A percentile compares a stretch with the other conserved stretches of the same genome.
Conservation (phyloP, 768 basidiomycete genomes). For the Lactarius deliciosus region DNA sequence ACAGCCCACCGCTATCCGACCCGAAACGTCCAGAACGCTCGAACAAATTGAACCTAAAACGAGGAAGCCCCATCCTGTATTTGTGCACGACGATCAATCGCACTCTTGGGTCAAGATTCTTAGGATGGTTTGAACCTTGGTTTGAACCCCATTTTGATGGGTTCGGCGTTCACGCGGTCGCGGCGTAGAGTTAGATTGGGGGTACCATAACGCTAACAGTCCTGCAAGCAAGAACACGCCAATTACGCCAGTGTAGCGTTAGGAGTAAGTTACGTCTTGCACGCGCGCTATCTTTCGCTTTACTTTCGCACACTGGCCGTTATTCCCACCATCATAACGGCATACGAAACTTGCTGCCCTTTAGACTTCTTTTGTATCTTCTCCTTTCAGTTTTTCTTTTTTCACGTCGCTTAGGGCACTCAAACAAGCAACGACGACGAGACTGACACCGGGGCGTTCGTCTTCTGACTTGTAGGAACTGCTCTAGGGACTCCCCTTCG, state of each 20-base stretch:
- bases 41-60: neutral
- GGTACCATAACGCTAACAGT: neutral
- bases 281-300: neutral
- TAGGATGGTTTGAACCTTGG: neutral
- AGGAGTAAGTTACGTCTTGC: neutral
- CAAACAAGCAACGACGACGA: neutral
- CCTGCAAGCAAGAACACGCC: neutral
- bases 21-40: neutral
- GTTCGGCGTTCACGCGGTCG: neutral
- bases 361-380: neutral
- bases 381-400: neutral
- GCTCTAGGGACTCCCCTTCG: no score
- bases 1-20: neutral
- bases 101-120: neutral
- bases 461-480: neutral
- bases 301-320: neutral
- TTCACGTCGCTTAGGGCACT: neutral
- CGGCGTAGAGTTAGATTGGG: neutral
- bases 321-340: neutral
- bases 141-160: neutral
- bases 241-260: neutral
- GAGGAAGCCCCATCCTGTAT: neutral
- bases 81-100: neutral
- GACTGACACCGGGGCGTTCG: neutral
- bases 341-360: no score